phyloP scores from a whole-genome alignment of 768 basidiomycete genomes.

The Mycena amicta region DNA sequence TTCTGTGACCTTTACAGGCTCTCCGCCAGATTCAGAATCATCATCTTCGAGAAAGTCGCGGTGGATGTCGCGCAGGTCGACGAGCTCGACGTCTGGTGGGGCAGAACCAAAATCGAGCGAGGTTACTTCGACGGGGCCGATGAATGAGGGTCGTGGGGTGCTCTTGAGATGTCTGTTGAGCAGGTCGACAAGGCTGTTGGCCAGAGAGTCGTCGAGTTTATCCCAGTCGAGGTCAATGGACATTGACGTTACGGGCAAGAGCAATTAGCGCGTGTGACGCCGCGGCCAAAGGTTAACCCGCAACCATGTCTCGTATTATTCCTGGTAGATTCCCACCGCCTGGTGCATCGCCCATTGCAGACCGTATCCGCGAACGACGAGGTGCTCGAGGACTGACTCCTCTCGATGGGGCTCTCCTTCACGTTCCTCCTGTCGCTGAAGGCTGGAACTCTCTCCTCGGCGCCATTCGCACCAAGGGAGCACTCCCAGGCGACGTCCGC shows the following conservation, averaged over 20 bases:
- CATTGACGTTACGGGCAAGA: conserved; percentile 46
- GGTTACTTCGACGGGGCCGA: conserved; percentile 88
- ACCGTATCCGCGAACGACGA: conserved; percentile 51
- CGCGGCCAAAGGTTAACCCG: neutral
- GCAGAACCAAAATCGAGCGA: conserved; percentile 86
- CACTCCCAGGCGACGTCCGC: conserved; percentile 48
- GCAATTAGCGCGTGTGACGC: neutral
- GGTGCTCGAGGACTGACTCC: conserved; percentile 51
- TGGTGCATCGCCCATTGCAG: conserved; percentile 46
- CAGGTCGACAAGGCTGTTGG: conserved; percentile 65
- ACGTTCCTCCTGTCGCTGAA: conserved; percentile 49
- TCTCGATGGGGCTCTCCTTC: conserved; percentile 51
- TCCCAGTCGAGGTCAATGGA: conserved; percentile 96
- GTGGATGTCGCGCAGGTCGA: conserved; percentile 92
- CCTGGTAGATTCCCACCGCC: conserved; percentile 47
- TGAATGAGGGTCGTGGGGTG: conserved; percentile 85
- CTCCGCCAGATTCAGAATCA: conserved; percentile 54
- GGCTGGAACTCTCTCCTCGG: conserved; percentile 56
- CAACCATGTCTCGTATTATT: conserved; percentile 40
- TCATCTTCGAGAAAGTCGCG: conserved; percentile 91
- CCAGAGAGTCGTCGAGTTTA: conserved; percentile 73
- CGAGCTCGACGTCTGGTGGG: conserved; percentile 84
- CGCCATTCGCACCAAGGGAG: conserved; percentile 50
- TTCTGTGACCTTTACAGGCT: conserved; percentile 54
- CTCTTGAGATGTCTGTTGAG: conserved; percentile 79